Evolutionary conservation across 2,329 filamentous ascomycete genomes (phyloP), one percentile per base, ranked within the genome.

Genomic region (Chalara sp.): DNA sequence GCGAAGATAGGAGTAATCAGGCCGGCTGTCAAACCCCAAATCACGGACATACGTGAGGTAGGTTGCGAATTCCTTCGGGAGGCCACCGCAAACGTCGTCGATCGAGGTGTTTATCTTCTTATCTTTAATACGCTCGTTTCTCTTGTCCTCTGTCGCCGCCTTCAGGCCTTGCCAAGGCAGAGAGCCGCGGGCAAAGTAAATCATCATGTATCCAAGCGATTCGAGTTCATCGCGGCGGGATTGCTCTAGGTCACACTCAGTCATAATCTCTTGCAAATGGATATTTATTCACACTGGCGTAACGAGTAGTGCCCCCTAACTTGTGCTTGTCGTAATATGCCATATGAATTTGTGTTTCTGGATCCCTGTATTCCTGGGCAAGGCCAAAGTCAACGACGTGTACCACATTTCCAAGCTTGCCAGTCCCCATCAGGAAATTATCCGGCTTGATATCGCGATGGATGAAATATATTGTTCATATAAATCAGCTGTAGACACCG

Each of bases 281-380:
- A 93, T 99, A 79, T 99, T 99, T 77, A 99, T 99, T 57, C 88
- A 95, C 56, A 57, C 88, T 95, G 57, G 93, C 93, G 73, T 99
- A 99, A 70, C 93, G 92, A 65, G 93, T 93, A 65, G 93, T 99
- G 70, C 93, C 93, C 49, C 93, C 99, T 73, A 99, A 77, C 81
- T 97, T 97, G 87, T 99, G 97, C 86, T 97, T 97, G 89, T 97
- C 93, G 76, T 93, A 86, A 80, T 99, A 97, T 44, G 93, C 92
- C 56, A 97, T 99, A 74, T 99, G 93, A 78, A 97, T 97, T 75
- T 97, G 92, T 53, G 93, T 97, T 85, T 99, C 97, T 54, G 93
- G 93, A 78, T 97, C 93, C 61, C 93, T 87, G 78, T 97, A 99
- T 78, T 97, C 97, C 87, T 97, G 97, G 68, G 93, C 93, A 60